These are phyloP conservation scores for Cercospora zeina DNA, from an alignment of 2,329 filamentous ascomycete species.

Conservation along the genomic window DNA sequence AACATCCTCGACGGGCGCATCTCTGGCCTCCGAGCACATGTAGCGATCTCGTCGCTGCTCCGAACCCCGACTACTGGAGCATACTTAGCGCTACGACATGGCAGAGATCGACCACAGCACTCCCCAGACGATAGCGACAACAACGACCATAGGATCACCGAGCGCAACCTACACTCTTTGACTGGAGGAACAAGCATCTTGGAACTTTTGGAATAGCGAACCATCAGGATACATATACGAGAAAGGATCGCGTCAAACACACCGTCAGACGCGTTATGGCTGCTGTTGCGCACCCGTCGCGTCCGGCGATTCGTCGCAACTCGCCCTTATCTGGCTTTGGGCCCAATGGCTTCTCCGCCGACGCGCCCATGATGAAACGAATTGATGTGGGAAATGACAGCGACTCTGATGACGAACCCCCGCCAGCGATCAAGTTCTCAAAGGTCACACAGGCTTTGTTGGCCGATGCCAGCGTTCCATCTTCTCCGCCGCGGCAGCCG, in stretches of 20 bases:
- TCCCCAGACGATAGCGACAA: slow-evolving; percentile 25
- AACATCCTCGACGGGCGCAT: slow-evolving; percentile 19
- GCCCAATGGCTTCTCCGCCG: slow-evolving; percentile 48
- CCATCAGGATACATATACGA: slow-evolving; percentile 27
- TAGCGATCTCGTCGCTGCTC: slow-evolving; percentile 36
- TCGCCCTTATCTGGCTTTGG: slow-evolving; percentile 51
- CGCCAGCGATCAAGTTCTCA: slow-evolving; percentile 86
- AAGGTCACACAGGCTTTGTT: slow-evolving; percentile 86
- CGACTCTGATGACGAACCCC: slow-evolving; percentile 85
- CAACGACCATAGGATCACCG: slow-evolving; percentile 25
- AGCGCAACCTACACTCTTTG: slow-evolving; percentile 26
- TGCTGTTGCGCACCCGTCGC: slow-evolving; percentile 38
- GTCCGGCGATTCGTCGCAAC: slow-evolving; percentile 44
- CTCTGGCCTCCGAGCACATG: slow-evolving; percentile 27
- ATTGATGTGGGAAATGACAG: slow-evolving; percentile 75
- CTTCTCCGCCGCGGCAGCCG: slow-evolving; percentile 53
- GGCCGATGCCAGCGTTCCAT: slow-evolving; percentile 59
- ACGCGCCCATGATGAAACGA: slow-evolving; percentile 51
- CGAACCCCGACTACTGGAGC: slow-evolving; percentile 30
- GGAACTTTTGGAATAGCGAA: slow-evolving; percentile 27
- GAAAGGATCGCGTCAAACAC: slow-evolving; percentile 27
- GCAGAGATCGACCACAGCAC: slow-evolving; percentile 31
- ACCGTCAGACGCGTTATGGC: slow-evolving; percentile 39
- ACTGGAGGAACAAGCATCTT: slow-evolving; percentile 22
- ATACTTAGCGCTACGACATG: slow-evolving; percentile 37